A percentile compares a stretch with the other conserved stretches of the same genome.
These are phyloP conservation scores for Nicotiana noctiflora DNA, from an alignment of 257 asterid species.

Conservation along the genomic window DNA sequence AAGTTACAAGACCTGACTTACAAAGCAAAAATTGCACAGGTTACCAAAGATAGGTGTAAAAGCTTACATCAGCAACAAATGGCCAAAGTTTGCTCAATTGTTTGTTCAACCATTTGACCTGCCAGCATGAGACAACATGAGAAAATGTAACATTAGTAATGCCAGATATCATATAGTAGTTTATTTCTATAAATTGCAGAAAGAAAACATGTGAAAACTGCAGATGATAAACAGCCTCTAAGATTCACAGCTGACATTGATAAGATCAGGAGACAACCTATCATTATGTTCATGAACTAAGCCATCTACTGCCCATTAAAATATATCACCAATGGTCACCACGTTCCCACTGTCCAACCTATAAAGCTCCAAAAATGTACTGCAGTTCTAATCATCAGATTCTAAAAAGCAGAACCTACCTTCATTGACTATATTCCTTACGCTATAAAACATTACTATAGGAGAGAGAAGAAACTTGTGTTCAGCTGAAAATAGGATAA, in stretches of 20 bases:
- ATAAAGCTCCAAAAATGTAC: neutral
- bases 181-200: neutral
- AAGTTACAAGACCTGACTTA: neutral
- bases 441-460: neutral
- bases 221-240: neutral
- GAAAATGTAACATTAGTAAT: neutral
- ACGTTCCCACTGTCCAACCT: neutral
- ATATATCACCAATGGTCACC: neutral
- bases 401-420: neutral
- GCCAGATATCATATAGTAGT: neutral
- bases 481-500: neutral
- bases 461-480: neutral
- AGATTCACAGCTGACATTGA: neutral
- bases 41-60: neutral
- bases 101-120: constrained; percentile 98
- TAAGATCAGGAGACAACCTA: neutral
- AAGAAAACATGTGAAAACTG: neutral
- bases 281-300: neutral
- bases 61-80: constrained; percentile 90
- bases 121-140: constrained; percentile 19
- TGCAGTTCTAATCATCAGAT: neutral
- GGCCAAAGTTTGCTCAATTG: constrained; percentile 94
- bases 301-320: neutral
- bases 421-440: neutral
- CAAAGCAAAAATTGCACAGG: neutral